A percentile compares a stretch with the other conserved stretches of the same genome.
phyloP scores from a whole-genome alignment of 1,284 basidiomycete species.

The Sphaerobolus stellatus region DNA sequence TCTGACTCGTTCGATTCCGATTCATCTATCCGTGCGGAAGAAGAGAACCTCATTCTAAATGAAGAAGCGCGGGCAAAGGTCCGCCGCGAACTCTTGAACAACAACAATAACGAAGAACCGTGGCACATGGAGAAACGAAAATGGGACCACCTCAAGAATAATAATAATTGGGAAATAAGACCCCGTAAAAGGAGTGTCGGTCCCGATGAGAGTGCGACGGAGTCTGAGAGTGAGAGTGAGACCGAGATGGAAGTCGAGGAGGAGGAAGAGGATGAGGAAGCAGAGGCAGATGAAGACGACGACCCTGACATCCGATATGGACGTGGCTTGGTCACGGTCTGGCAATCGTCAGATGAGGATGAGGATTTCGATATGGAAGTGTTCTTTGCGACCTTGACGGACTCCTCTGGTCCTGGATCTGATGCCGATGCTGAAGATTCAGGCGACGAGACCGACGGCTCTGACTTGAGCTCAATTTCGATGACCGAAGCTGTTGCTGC shows the following conservation, averaged over 20 bases:
- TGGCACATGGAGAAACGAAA: slow-evolving; percentile 31
- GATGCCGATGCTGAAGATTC: slow-evolving; percentile 28
- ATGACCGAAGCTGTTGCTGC: slow-evolving; percentile 36
- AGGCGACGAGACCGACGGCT: slow-evolving; percentile 33
- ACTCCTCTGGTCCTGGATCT: slow-evolving; percentile 47
- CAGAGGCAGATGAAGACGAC: slow-evolving; percentile 42
- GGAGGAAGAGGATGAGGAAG: slow-evolving; percentile 39
- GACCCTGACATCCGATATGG: slow-evolving; percentile 23
- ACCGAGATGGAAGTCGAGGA: slow-evolving; percentile 44
- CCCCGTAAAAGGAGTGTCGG: slow-evolving; percentile 67
- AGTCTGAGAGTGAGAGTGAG: slow-evolving; percentile 28
- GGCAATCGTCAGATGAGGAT: slow-evolving; percentile 13
- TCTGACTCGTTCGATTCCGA: slow-evolving; percentile 41
- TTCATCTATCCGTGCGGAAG: slow-evolving; percentile 58
- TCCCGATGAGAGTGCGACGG: slow-evolving; percentile 16
- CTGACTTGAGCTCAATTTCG: slow-evolving; percentile 33
- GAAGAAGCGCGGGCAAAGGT: slow-evolving; percentile 42
- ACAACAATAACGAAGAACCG: slow-evolving; percentile 40
- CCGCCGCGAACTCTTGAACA: slow-evolving; percentile 54
- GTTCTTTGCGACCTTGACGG: slow-evolving; percentile 67
- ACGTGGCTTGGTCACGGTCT: slow-evolving; percentile 10
- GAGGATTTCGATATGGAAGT: slow-evolving; percentile 38
- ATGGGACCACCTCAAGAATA: slow-evolving; percentile 35
- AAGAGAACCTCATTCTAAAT: slow-evolving; percentile 56
- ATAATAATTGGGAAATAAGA: slow-evolving; percentile 65